phyloP scores from a whole-genome alignment of 2,329 filamentous ascomycete species.

The Leptoxyphium fumago region DNA sequence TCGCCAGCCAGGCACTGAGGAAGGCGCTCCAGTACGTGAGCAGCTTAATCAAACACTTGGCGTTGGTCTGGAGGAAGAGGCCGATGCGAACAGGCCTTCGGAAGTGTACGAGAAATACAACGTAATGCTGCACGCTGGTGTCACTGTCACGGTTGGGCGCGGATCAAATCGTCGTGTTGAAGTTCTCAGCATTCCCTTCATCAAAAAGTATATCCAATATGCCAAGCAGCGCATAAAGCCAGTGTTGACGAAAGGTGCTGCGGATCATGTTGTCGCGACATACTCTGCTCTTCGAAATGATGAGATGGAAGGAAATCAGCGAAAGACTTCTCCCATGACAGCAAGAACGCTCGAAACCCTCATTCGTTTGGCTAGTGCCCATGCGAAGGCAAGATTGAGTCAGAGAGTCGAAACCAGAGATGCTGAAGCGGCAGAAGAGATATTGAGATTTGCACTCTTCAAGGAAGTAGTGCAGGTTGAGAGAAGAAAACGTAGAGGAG shows the following conservation, averaged over 20 bases:
- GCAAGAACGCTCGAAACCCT: conserved; percentile 93
- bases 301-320: conserved; percentile 85
- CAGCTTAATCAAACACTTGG: conserved; percentile 70
- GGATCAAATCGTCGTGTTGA: conserved; percentile 65
- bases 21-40: conserved; percentile 87
- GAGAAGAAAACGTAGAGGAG: conserved; percentile 70
- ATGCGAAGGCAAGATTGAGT: conserved; percentile 83
- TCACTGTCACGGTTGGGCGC: conserved; percentile 60
- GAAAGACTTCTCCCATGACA: conserved; percentile 86
- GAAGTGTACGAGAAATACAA: conserved; percentile 96
- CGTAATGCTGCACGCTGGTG: conserved; percentile 84
- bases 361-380: conserved; percentile 93
- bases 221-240: conserved; percentile 87
- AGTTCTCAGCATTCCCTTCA: conserved; percentile 88
- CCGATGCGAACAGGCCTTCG: conserved; percentile 60
- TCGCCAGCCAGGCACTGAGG: conserved; percentile 79
- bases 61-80: conserved; percentile 67
- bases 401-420: conserved; percentile 81
- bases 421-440: conserved; percentile 72
- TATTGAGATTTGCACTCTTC: conserved; percentile 88
- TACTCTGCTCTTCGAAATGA: conserved; percentile 92
- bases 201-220: conserved; percentile 99
- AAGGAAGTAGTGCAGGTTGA: conserved; percentile 76
- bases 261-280: conserved; percentile 77
- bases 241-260: conserved; percentile 75